Percentiles rank a stretch among this genome's conserved stretches.
Conservation (phyloP, 768 basidiomycete genomes). For the Lactarius psammicola region DNA sequence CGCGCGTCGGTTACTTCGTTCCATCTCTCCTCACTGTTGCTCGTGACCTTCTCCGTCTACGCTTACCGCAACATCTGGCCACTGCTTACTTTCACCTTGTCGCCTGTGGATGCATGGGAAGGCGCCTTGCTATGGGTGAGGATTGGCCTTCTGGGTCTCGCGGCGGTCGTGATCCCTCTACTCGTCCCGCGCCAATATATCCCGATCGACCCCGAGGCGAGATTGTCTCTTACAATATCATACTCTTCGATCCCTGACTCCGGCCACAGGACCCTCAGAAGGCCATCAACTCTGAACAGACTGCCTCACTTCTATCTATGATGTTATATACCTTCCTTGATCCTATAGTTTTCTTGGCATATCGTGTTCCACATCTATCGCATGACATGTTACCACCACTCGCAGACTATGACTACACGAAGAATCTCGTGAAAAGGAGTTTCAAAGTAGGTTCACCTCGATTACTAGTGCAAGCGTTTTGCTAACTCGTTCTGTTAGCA, state of each 20-base stretch:
- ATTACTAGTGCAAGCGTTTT: neutral
- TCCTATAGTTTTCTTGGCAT: conserved; percentile 45
- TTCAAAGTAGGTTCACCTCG: conserved; percentile 34
- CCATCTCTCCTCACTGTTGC: conserved; percentile 50
- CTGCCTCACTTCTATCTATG: conserved; percentile 35
- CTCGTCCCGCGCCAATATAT: conserved; percentile 55
- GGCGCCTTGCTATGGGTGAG: conserved; percentile 55
- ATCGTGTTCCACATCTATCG: conserved; percentile 43
- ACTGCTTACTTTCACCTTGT: conserved; percentile 49
- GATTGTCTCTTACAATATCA: conserved; percentile 3
- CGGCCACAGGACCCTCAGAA: conserved; percentile 30
- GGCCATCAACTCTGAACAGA: conserved; percentile 35
- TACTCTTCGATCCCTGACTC: neutral
- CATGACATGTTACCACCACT: conserved; percentile 43
- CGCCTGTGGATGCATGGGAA: conserved; percentile 49
- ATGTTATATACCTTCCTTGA: conserved; percentile 54
- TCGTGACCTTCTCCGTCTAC: conserved; percentile 50
- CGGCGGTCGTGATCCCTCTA: conserved; percentile 51
- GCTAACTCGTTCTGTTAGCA: conserved; percentile 29
- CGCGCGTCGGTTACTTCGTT: conserved; percentile 32
- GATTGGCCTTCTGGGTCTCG: conserved; percentile 45
- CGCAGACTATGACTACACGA: conserved; percentile 46
- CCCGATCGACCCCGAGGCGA: conserved; percentile 54
- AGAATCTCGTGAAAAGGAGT: conserved; percentile 37
- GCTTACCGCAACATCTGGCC: conserved; percentile 60